These are phyloP conservation scores for Chloroidium sp. DNA, from an alignment of 163 green algal species.

Conservation along the genomic window DNA sequence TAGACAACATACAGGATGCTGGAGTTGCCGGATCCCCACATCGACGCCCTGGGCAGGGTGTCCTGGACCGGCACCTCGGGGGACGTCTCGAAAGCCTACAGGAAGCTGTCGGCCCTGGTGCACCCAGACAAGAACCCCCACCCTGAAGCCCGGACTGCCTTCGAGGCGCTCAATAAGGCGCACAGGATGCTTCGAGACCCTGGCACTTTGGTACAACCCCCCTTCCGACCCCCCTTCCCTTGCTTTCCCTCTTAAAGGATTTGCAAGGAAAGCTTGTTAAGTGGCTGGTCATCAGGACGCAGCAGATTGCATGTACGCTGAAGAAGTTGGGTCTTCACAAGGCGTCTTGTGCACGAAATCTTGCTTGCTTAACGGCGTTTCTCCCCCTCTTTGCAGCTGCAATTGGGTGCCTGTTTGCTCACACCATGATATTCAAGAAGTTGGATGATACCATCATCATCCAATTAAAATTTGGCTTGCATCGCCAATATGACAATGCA, in stretches of 20 bases:
- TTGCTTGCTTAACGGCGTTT: no score
- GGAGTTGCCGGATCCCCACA: conserved; percentile 49
- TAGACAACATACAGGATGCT: conserved; percentile 41
- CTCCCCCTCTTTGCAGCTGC: no score
- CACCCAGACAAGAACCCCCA: conserved; percentile 73
- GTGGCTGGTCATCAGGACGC: no score
- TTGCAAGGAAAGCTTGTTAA: background rate
- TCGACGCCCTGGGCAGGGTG: conserved; percentile 54
- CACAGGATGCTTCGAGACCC: conserved; percentile 52
- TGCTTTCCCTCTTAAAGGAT: background rate
- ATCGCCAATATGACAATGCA: no score
- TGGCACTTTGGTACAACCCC: conserved; percentile 19
- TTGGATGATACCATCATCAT: no score
- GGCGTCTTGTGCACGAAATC: no score
- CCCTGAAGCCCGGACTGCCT: conserved; percentile 46
- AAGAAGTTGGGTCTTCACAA: no score
- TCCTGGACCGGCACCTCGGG: conserved; percentile 38
- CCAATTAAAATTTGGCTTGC: no score
- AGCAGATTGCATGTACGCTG: background rate
- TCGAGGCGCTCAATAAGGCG: conserved; percentile 64
- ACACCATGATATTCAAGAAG: no score
- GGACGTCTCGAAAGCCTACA: conserved; percentile 59
- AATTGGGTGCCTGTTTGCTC: no score
- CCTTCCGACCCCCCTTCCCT: background rate
- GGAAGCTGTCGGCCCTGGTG: conserved; percentile 64